Percentiles rank a stretch among this genome's conserved stretches.
These are phyloP conservation scores for Zoysia japonica DNA, from an alignment of 176 grass and related monocot genomes.

Conservation along the genomic window DNA sequence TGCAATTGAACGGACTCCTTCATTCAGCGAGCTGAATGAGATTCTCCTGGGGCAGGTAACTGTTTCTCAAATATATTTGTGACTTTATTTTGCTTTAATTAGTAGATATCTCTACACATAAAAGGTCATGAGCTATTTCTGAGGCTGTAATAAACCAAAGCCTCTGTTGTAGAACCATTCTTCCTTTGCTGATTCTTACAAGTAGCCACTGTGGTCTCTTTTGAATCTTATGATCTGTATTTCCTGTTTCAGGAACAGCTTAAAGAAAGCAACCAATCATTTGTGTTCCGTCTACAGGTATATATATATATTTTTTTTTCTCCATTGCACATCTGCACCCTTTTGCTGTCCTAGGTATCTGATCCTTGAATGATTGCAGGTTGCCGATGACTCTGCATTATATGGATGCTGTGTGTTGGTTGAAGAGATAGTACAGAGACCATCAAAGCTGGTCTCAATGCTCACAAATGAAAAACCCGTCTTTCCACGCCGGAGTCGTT, in stretches of 20 bases:
- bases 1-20: slow-evolving; percentile 95
- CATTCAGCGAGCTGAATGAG: slow-evolving; percentile 95
- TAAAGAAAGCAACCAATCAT: slow-evolving; percentile 97
- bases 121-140: neutral
- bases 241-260: slow-evolving; percentile 84
- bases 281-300: slow-evolving; percentile 98
- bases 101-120: slow-evolving; percentile 2
- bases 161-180: neutral
- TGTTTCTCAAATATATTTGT: slow-evolving; percentile 30
- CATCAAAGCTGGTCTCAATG: slow-evolving; percentile 93
- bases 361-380: slow-evolving; percentile 55
- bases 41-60: slow-evolving; percentile 96
- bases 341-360: slow-evolving; percentile 27
- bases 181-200: slow-evolving; percentile 4
- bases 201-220: slow-evolving; percentile 18
- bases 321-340: neutral
- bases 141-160: slow-evolving; percentile 10
- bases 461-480: slow-evolving; percentile 52
- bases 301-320: slow-evolving; percentile 34
- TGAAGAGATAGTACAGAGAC: slow-evolving; percentile 90
- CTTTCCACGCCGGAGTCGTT: slow-evolving; percentile 69
- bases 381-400: slow-evolving; percentile 87
- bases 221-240: slow-evolving; percentile 17
- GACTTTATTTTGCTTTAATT: slow-evolving; percentile 22
- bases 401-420: slow-evolving; percentile 98